Evolutionary conservation across 2,329 filamentous ascomycete species (phyloP).

Genomic region (Phialocephala sp.): DNA sequence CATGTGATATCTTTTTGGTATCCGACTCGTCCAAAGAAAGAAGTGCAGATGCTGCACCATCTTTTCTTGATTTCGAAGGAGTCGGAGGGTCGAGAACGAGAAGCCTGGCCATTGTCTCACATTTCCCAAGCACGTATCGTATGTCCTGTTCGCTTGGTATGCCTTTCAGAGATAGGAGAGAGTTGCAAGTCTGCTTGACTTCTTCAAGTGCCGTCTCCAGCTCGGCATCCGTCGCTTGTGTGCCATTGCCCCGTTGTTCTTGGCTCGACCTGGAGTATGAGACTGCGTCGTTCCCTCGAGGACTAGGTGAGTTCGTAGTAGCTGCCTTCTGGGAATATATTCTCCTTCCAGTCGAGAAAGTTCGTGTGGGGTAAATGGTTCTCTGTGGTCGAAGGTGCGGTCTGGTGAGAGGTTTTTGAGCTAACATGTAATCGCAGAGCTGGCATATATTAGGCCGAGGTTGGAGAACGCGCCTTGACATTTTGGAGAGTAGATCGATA

Average conservation of each 20-base stretch:
- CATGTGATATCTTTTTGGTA: slow-evolving; percentile 25
- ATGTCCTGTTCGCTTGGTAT: slow-evolving; percentile 37
- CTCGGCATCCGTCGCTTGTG: slow-evolving; percentile 28
- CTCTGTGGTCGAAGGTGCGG: slow-evolving; percentile 27
- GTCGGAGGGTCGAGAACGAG: slow-evolving; percentile 34
- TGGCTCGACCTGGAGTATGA: neutral
- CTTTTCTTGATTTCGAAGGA: slow-evolving; percentile 27
- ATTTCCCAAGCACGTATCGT: slow-evolving; percentile 30
- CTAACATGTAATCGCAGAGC: slow-evolving; percentile 48
- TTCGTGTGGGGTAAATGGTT: slow-evolving; percentile 25
- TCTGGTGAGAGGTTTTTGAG: slow-evolving; percentile 24
- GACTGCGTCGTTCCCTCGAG: slow-evolving; percentile 4
- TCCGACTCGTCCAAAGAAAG: slow-evolving; percentile 50
- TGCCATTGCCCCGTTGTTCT: neutral
- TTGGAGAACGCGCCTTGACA: slow-evolving; percentile 47
- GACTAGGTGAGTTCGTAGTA: neutral
- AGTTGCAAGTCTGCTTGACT: slow-evolving; percentile 31
- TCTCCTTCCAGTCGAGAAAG: slow-evolving; percentile 32
- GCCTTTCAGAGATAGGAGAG: slow-evolving; percentile 31
- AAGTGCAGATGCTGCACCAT: slow-evolving; percentile 57
- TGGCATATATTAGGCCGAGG: slow-evolving; percentile 49
- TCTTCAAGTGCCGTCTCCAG: slow-evolving; percentile 32
- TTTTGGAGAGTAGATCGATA: slow-evolving; percentile 34
- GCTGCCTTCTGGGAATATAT: slow-evolving; percentile 24
- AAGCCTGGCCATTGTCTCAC: slow-evolving; percentile 34